Conservation (phyloP, 257 asterid genomes). For the Coffea canephora region DNA sequence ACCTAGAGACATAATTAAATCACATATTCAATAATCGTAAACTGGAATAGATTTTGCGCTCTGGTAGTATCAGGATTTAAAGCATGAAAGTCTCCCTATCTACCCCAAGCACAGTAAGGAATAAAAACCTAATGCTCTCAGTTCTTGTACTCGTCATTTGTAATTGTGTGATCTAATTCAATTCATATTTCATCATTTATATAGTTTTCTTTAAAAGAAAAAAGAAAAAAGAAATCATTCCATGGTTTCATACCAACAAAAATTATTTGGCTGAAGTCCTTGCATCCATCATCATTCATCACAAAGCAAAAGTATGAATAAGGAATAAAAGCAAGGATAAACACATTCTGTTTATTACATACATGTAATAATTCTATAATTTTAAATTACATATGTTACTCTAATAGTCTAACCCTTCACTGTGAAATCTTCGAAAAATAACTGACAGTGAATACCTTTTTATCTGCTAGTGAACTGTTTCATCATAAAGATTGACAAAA, state of each 20-base stretch:
- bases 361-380: too few species aligned
- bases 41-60: background rate
- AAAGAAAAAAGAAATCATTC: background rate
- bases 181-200: background rate
- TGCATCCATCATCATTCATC: background rate
- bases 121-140: background rate
- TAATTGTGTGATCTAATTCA: background rate
- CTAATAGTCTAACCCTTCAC: background rate
- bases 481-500: background rate
- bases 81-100: background rate
- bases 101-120: background rate
- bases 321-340: background rate
- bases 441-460: background rate
- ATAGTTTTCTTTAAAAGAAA: background rate
- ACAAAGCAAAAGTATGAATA: background rate
- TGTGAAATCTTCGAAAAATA: background rate
- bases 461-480: background rate
- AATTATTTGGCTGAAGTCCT: background rate
- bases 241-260: background rate
- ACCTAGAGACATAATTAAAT: too few species aligned
- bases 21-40: background rate
- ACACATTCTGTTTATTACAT: background rate
- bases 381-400: too few species aligned
- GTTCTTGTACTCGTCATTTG: background rate
- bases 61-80: background rate